Conservation (phyloP, 73 alveolate genomes). For the Diophrys appendiculata region DNA sequence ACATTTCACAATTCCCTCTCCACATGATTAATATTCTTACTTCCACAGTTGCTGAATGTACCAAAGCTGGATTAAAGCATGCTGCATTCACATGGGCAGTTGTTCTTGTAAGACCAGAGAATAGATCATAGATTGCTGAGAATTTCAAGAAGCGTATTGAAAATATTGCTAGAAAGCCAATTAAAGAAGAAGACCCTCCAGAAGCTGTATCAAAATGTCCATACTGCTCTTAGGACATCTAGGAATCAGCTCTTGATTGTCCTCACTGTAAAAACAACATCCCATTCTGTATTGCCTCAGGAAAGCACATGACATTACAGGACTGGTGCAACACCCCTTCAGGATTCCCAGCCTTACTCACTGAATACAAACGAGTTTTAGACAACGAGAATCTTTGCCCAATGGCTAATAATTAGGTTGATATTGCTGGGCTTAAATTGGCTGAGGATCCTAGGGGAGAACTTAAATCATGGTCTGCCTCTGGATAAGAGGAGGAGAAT, state of each 20-base stretch:
- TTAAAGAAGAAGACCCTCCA: slow-evolving; percentile 88
- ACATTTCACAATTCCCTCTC: slow-evolving; percentile 96
- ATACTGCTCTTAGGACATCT: slow-evolving; percentile 89
- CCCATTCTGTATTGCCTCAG: slow-evolving; percentile 98
- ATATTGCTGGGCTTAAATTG: slow-evolving; percentile 22
- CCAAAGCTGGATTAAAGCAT: slow-evolving; percentile 92
- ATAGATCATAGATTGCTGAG: slow-evolving; percentile 91
- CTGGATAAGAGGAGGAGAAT: slow-evolving; percentile 54
- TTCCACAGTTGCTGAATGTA: slow-evolving; percentile 98
- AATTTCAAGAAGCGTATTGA: slow-evolving; percentile 87
- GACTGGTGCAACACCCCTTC: slow-evolving; percentile 95
- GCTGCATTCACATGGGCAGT: slow-evolving; percentile 97
- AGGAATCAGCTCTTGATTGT: slow-evolving; percentile 91
- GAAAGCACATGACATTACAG: slow-evolving; percentile 92
- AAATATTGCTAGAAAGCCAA: slow-evolving; percentile 92
- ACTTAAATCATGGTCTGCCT: slow-evolving; percentile 43
- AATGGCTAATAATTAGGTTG: slow-evolving; percentile 52
- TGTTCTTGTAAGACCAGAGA: slow-evolving; percentile 95
- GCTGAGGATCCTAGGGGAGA: slow-evolving; percentile 63
- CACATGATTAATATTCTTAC: slow-evolving; percentile 98
- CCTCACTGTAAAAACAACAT: slow-evolving; percentile 91
- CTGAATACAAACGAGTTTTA: slow-evolving; percentile 45
- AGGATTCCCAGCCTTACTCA: slow-evolving; percentile 81
- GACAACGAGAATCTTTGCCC: slow-evolving; percentile 68
- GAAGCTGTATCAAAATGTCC: slow-evolving; percentile 94